Evolutionary conservation across 176 grass and related monocot genomes (phyloP), one percentile per base, ranked within the genome.

Genomic region (Oryza australiensis): DNA sequence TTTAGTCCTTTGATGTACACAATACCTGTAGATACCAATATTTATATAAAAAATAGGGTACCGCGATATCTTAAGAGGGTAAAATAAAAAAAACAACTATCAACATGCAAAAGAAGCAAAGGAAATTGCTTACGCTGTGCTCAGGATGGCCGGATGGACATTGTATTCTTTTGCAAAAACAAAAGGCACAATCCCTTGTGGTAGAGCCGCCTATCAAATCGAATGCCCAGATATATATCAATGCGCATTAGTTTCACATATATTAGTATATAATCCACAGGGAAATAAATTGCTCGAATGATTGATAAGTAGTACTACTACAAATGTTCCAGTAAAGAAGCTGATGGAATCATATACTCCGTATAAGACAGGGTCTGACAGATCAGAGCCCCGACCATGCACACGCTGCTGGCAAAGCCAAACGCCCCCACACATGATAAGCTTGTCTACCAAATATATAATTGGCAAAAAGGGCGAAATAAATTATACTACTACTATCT

Each of bases 131-230:
- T 86, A 98, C 95, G 89, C 91, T 0, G 92, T 95, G 79, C 95
- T 95, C 14, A 95, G 57, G 75, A 95, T 95, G 55, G 87, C 51
- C 13, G 95, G 92, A 72, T 98, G 92, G 49, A 98, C 86, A 51
- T 93, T 98, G 72, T 98, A 98, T 68, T 98, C 95, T 76, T 98
- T 98, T 4, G 92, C 90, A 74, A 98, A 98, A 22, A 98, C 95
- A 68, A 98, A 98, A 33, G 95, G 95, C 14, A 98, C 95, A 3
- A 98, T 98, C 24, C 95, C 95, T 87, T 98, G 95, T 24, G 95
- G 95, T 66, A 98, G 92, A 26, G 95, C 92, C 26, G 95, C 95
- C 95, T 98, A 73, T 35, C 26, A 64, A 68, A 87, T 75, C 35
- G 35, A 34, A 26, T 37, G 66, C 5, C 48, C 8, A n/a, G 18